These are phyloP conservation scores for Talaromyces trachyspermus DNA, from an alignment of 495 filamentous ascomycete genomes.

Conservation along the genomic window DNA sequence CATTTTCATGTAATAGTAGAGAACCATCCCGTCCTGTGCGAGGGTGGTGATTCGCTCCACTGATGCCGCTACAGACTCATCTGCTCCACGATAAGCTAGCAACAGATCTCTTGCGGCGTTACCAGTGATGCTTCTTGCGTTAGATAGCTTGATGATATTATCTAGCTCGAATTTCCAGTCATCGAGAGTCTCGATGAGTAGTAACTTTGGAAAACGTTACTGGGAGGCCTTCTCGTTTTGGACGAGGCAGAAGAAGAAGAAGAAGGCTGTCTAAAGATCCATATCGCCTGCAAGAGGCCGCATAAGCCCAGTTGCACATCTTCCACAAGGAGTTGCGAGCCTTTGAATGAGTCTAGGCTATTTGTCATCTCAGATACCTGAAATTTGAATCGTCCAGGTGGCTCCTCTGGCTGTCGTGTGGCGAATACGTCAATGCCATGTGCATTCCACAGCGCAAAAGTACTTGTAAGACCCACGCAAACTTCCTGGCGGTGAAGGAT, in stretches of 20 bases:
- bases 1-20: slow-evolving; percentile 6
- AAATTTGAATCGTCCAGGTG: neutral
- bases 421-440: slow-evolving; percentile 5
- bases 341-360: neutral
- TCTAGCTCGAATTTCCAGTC: slow-evolving; percentile 2
- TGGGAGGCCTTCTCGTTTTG: neutral
- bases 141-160: neutral
- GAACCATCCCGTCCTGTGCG: slow-evolving; percentile 4
- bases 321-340: neutral
- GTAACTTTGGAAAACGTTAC: neutral
- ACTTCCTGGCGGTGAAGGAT: slow-evolving; percentile 1
- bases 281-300: neutral
- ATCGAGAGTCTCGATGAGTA: neutral
- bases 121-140: neutral
- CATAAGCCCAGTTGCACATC: slow-evolving; percentile 5
- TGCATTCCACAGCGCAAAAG: slow-evolving; percentile 5
- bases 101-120: slow-evolving; percentile 1
- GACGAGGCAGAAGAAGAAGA: too few species aligned
- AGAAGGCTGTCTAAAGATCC: neutral
- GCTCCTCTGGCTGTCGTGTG: neutral
- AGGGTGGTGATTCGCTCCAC: neutral
- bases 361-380: neutral
- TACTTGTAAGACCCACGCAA: neutral
- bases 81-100: slow-evolving; percentile 2
- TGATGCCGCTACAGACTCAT: slow-evolving; percentile 1